Conservation (phyloP, 2,329 filamentous ascomycete genomes). For the Neopestalotiopsis clavispora region DNA sequence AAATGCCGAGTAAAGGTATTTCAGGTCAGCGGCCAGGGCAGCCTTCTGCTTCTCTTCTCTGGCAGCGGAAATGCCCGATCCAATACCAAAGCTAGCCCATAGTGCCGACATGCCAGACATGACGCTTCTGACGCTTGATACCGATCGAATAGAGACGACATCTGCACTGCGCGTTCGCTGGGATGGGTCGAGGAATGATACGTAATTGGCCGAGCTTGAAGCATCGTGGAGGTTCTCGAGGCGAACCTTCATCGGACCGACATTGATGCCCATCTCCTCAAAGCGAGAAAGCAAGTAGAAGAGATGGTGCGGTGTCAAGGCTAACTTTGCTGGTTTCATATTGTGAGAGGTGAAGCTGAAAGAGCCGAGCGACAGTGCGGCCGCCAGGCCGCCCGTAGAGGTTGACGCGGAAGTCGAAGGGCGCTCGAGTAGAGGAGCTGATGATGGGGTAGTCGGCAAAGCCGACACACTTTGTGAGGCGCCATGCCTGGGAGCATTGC, state of each 20-base stretch:
- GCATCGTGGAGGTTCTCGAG: constrained; percentile 93
- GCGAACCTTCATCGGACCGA: constrained; percentile 95
- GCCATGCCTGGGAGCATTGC: constrained; percentile 67
- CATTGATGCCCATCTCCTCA: constrained; percentile 86
- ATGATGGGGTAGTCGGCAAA: constrained; percentile 56
- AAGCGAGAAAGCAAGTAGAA: constrained; percentile 96
- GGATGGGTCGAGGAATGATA: constrained; percentile 88
- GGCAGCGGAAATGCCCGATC: constrained; percentile 77
- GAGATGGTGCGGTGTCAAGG: constrained; percentile 92
- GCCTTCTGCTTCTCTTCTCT: constrained; percentile 90
- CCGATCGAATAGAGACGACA: constrained; percentile 89
- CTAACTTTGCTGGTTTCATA: constrained; percentile 88
- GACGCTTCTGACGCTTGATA: constrained; percentile 94
- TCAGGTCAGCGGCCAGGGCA: constrained; percentile 83
- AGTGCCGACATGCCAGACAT: constrained; percentile 96
- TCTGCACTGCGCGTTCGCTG: constrained; percentile 81
- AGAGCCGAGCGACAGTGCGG: constrained; percentile 84
- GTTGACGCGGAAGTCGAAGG: constrained; percentile 72
- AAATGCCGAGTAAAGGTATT: constrained; percentile 96
- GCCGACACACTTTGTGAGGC: constrained; percentile 69
- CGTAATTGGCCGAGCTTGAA: constrained; percentile 86
- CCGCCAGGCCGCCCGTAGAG: constrained; percentile 72
- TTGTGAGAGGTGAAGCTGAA: constrained; percentile 84
- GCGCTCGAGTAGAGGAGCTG: constrained; percentile 62
- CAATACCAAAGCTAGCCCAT: constrained; percentile 87